Evolutionary conservation across 257 asterid genomes (phyloP).

Genomic region (Solanum phureja): DNA sequence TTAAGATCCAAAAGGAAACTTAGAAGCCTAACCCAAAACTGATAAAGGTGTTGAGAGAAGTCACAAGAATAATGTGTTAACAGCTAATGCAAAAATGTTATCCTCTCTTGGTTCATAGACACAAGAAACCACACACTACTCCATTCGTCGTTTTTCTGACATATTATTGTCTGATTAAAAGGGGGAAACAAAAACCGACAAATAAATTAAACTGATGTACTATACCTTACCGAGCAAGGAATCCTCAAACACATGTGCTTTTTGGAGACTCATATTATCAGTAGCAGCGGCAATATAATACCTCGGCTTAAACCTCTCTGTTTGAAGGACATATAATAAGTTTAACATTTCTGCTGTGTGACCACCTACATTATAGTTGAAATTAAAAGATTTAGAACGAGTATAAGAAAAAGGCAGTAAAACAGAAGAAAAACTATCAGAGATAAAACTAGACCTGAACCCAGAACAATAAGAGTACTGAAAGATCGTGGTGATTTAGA

Average conservation of each 20-base stretch:
- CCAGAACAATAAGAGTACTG: constrained; percentile 57
- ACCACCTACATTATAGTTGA: constrained; percentile 49
- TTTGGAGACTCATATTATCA: constrained; percentile 91
- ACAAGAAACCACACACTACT: neutral
- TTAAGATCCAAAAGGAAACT: neutral
- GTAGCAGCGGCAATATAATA: constrained; percentile 89
- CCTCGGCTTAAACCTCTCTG: constrained; percentile 56
- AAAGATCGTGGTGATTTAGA: constrained; percentile 27
- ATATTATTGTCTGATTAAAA: neutral
- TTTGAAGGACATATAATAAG: constrained; percentile 56
- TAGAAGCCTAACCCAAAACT: neutral
- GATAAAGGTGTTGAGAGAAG: neutral
- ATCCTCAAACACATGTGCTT: constrained; percentile 66
- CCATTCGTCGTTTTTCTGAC: neutral
- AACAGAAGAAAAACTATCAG: neutral
- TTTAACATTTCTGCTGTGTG: constrained; percentile 97
- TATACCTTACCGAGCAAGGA: constrained; percentile 51
- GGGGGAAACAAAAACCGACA: neutral
- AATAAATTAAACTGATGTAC: neutral
- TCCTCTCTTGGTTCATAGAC: neutral
- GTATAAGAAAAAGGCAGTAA: neutral
- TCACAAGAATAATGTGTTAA: neutral
- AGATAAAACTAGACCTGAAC: constrained; percentile 46
- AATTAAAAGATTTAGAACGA: neutral
- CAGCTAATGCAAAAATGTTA: neutral